Evolutionary conservation across 345 rosid genomes (phyloP), one percentile per base, ranked within the genome.

Genomic region (Conringia planisiliqua): DNA sequence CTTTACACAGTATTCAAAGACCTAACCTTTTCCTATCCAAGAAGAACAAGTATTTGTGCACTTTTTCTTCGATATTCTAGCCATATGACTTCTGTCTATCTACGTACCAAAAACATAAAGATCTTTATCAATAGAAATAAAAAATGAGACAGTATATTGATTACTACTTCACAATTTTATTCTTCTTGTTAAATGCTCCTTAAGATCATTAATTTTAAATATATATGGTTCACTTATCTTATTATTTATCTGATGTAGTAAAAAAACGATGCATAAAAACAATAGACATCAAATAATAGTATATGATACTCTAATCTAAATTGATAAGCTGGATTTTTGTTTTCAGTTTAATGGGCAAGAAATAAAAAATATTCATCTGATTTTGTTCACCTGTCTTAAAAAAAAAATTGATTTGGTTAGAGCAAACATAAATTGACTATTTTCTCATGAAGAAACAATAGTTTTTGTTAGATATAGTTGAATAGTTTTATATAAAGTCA

Each of bases 1-100:
- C 77, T 59, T 51, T 52, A 72, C 78, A 72, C 81, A 78, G 77
- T 78, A 78, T 78, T 66, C 81, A 78, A 78, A 66, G 59, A 66
- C 77, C 72, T 71, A 78, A 58, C 64, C 66, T 66, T 78, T 78
- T 78, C 66, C 50, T 71, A 58, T 66, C 72, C 77, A 78, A 66
- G 68, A 66, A 71, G 73, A 78, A 77, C 77, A 77, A 71, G 68
- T 77, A 65, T 77, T 30, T 71, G 48, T 65, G 68, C 63, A 77
- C 72, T 66, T 66, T 70, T 57, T 60, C 77, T 77, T 77, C 46
- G 81, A 77, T 57, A 47, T 39, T 22, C 56, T 65, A 71, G 10
- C 62, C 72, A 36, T 64, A 48, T 10, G 67, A 39, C 72, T 71
- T 57, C 62, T 56, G 14, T 56, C 71, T 56, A 54, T 13, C 17